Base-by-base conservation (phyloP, 2,329 filamentous ascomycete species). In the Colletotrichum magnum region DNA sequence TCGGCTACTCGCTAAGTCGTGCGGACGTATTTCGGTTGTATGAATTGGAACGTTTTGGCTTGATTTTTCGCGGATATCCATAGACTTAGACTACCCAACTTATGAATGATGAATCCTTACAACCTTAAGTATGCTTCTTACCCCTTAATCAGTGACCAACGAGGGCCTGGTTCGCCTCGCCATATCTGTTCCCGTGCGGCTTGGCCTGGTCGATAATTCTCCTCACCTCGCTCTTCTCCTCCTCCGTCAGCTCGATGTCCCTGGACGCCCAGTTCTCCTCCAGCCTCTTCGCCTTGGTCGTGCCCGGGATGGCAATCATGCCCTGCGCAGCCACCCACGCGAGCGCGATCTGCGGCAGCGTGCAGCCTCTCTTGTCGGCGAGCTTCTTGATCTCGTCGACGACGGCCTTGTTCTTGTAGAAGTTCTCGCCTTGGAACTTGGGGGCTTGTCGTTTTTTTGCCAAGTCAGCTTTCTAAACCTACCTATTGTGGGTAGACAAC, bases 271-370 rank as follows among this genome's bases (percentile, higher is more conserved):
- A 82, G 64, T 83, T 84, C 58, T 82, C 78, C 54, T 82, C 80
- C 6, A 83, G 57, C 0, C 82, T 77, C 4, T 68, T 56, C 0
- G 77, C 64, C 70, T 83, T 84, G 0, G 82, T 84, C 0, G 82
- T 84, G 2, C 84, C 84, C 0, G 84, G 83, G 57, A 85, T 85
- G 0, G 83, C 75, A 68, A 86, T 83, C 74, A 83, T 74, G 0
- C 79, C 78, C 48, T 83, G 79, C 74, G 79, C 73, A 10, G 76
- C 78, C 1, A 82, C 80, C 81, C 80, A 83, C 0, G 80, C 79
- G 1, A 82, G 75, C 0, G 81, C 80, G 6, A 82, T 75, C 56
- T 83, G 80, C 3, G 78, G 72, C 24, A 77, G 59, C 0, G 72
- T 75, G 72, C 78, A 80, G 3, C 78, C 78, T 64, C 78, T 81